These are phyloP conservation scores for Cadophora luteo-olivacea DNA, from an alignment of 2,329 filamentous ascomycete species.

Conservation along the genomic window DNA sequence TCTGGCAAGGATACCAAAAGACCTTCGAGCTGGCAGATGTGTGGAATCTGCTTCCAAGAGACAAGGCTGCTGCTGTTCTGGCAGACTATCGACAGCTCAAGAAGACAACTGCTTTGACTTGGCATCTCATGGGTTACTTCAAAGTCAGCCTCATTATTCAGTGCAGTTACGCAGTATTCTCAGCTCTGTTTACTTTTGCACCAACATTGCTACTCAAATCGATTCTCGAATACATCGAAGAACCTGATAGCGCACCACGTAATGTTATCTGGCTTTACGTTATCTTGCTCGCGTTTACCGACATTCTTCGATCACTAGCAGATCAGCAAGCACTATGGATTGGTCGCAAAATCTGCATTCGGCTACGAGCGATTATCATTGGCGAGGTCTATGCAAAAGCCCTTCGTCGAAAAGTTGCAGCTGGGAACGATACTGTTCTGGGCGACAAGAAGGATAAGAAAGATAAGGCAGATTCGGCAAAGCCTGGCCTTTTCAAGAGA, in stretches of 20 bases:
- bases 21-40: slow-evolving; percentile 84
- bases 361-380: slow-evolving; percentile 91
- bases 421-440: slow-evolving; percentile 75
- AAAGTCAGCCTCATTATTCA: slow-evolving; percentile 77
- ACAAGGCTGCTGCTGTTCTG: slow-evolving; percentile 84
- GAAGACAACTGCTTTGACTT: slow-evolving; percentile 79
- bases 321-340: slow-evolving; percentile 92
- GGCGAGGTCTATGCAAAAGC: slow-evolving; percentile 98
- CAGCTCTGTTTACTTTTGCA: slow-evolving; percentile 85
- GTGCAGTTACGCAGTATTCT: slow-evolving; percentile 78
- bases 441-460: slow-evolving; percentile 58
- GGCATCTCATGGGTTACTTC: slow-evolving; percentile 87
- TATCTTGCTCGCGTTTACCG: slow-evolving; percentile 84
- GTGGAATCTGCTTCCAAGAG: slow-evolving; percentile 88
- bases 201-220: slow-evolving; percentile 90
- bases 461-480: slow-evolving; percentile 53
- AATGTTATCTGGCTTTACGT: slow-evolving; percentile 98
- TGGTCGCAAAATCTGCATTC: slow-evolving; percentile 92
- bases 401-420: slow-evolving; percentile 85
- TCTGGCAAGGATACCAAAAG: slow-evolving; percentile 87
- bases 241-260: slow-evolving; percentile 73
- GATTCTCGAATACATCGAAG: slow-evolving; percentile 93
- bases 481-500: slow-evolving; percentile 53
- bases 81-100: slow-evolving; percentile 84
- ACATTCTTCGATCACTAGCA: slow-evolving; percentile 79